phyloP scores from a whole-genome alignment of 2,329 filamentous ascomycete genomes.

The Ascocoryne sarcoides region DNA sequence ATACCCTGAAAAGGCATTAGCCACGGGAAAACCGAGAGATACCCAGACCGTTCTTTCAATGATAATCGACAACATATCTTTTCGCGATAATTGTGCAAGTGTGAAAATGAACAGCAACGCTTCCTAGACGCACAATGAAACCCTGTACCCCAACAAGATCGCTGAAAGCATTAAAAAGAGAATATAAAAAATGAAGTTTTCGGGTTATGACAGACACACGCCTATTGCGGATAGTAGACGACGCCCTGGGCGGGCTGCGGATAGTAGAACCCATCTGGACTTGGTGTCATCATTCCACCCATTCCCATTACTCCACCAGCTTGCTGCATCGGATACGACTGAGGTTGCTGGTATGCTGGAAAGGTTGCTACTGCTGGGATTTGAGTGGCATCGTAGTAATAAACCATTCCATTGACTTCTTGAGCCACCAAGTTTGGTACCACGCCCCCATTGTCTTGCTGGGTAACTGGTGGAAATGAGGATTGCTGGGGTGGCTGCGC shows the following conservation, averaged over 20 bases:
- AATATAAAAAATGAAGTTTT: constrained; percentile 18
- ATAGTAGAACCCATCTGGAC: constrained; percentile 63
- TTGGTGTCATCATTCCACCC: constrained; percentile 71
- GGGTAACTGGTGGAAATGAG: constrained; percentile 20
- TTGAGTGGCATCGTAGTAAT: constrained; percentile 81
- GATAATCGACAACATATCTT: constrained; percentile 19
- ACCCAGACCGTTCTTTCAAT: constrained; percentile 10
- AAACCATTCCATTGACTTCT: constrained; percentile 92
- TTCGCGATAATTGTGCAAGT: constrained; percentile 14
- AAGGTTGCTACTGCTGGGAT: constrained; percentile 39
- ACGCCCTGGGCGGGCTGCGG: constrained; percentile 44
- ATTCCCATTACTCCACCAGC: constrained; percentile 54
- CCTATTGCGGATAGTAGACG: constrained; percentile 54
- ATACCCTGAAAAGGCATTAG: constrained; percentile 10
- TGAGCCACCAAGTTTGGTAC: constrained; percentile 63
- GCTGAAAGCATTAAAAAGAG: constrained; percentile 25
- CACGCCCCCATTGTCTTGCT: constrained; percentile 30
- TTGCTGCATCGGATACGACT: constrained; percentile 41
- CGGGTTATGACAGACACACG: neutral
- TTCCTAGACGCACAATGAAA: constrained; percentile 24
- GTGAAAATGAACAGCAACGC: constrained; percentile 16
- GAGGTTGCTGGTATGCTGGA: neutral
- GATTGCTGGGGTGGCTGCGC: constrained; percentile 25
- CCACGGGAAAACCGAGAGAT: constrained; percentile 9
- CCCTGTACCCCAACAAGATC: constrained; percentile 21